phyloP scores from a whole-genome alignment of 768 basidiomycete genomes.

The Phlebiopsis flavidoalba region DNA sequence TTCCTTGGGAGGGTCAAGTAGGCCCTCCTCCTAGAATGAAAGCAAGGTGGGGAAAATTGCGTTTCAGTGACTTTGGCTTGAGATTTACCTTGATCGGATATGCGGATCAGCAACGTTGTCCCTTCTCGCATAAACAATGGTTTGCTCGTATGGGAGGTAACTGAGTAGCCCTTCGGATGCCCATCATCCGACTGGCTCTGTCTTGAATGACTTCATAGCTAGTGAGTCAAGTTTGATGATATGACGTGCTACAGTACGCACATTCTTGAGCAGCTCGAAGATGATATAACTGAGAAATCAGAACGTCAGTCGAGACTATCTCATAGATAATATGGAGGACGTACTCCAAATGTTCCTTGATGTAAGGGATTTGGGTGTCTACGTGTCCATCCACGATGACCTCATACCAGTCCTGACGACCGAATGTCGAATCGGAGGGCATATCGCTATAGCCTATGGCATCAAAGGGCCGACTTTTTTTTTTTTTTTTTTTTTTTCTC shows the following conservation, averaged over 20 bases:
- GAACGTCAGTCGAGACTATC: not conserved
- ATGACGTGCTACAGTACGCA: conserved; percentile 30
- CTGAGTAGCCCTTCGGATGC: conserved; percentile 35
- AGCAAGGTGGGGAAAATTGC: not conserved
- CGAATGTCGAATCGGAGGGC: conserved; percentile 18
- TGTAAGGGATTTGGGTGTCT: conserved; percentile 72
- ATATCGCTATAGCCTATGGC: conserved; percentile 37
- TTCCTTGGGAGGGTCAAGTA: conserved; percentile 45
- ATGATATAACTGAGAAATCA: conserved; percentile 60
- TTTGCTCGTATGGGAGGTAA: conserved; percentile 67
- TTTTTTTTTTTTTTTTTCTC: too few species aligned
- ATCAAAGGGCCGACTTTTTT: conserved; percentile 40
- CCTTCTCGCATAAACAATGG: conserved; percentile 69
- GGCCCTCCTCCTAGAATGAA: conserved; percentile 67
- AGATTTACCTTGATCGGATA: conserved; percentile 80
- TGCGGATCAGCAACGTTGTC: conserved; percentile 74
- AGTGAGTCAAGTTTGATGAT: not conserved
- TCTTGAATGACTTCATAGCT: conserved; percentile 56
- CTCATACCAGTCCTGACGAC: conserved; percentile 46
- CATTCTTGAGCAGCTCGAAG: conserved; percentile 89
- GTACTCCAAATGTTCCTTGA: conserved; percentile 82
- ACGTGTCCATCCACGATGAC: conserved; percentile 71
- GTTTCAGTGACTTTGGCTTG: too few species aligned
- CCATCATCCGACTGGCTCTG: conserved; percentile 56
- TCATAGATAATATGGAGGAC: conserved; percentile 17